phyloP scores from a whole-genome alignment of 306 rosid genomes.

The Biancaea sappan region DNA sequence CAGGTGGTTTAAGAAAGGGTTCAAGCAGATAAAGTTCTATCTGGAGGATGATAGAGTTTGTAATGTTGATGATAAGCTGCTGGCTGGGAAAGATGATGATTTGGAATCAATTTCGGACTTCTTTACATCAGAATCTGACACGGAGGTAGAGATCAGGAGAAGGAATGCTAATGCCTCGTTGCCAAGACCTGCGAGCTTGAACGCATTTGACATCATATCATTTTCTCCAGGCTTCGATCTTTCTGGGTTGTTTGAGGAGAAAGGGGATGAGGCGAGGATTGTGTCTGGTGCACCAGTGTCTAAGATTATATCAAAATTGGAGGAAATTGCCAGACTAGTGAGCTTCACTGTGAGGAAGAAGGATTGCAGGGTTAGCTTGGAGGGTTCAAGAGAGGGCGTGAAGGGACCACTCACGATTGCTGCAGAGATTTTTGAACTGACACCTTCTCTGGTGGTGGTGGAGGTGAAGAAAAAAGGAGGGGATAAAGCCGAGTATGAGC shows the following conservation, averaged over 20 bases:
- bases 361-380: conserved; percentile 85
- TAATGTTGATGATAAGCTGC: conserved; percentile 48
- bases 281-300: conserved; percentile 74
- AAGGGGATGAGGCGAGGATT: conserved; percentile 70
- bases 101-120: conserved; percentile 53
- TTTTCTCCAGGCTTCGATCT: conserved; percentile 79
- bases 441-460: conserved; percentile 77
- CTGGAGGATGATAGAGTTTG: conserved; percentile 86
- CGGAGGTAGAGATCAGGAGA: conserved; percentile 44
- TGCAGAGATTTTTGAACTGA: conserved; percentile 84
- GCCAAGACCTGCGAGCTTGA: conserved; percentile 82
- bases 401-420: conserved; percentile 88
- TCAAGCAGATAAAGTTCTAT: conserved; percentile 81
- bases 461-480: conserved; percentile 94
- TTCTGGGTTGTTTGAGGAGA: conserved; percentile 91
- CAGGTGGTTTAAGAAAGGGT: conserved; percentile 88
- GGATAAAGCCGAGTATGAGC: conserved; percentile 73
- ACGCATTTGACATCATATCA: conserved; percentile 87
- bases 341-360: conserved; percentile 87
- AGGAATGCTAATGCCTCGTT: conserved; percentile 21
- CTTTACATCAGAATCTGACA: conserved; percentile 44
- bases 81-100: conserved; percentile 37
- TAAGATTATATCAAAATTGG: conserved; percentile 74
- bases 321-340: conserved; percentile 78
- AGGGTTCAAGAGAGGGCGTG: conserved; percentile 77